phyloP scores from a whole-genome alignment of 345 rosid genomes.

The Salix arbutifolia region DNA sequence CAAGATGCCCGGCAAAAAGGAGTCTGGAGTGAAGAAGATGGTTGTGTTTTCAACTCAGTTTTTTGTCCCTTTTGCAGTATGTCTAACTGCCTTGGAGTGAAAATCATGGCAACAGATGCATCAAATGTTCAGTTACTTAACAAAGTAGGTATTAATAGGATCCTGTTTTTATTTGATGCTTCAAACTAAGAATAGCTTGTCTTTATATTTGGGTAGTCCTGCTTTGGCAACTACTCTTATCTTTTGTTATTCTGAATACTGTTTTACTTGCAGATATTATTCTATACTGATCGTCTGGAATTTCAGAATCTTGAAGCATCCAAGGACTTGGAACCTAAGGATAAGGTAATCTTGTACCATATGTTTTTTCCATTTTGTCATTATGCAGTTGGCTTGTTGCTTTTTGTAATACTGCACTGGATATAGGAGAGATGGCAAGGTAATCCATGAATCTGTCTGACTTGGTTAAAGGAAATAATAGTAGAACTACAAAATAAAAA shows the following conservation, averaged over 20 bases:
- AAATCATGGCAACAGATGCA: slow-evolving; percentile 77
- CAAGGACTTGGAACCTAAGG: slow-evolving; percentile 19
- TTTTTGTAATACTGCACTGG: no score
- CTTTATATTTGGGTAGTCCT: not conserved
- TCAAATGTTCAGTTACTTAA: slow-evolving; percentile 63
- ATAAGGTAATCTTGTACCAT: slow-evolving; percentile 28
- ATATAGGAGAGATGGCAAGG: no score
- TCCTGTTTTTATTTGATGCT: not conserved
- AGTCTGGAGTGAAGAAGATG: slow-evolving; percentile 81
- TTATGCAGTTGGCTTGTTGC: no score
- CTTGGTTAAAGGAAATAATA: no score
- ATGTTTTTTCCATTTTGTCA: no score
- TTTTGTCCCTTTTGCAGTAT: slow-evolving; percentile 73
- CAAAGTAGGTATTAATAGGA: slow-evolving; percentile 41
- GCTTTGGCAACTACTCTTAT: not conserved
- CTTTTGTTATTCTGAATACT: not conserved
- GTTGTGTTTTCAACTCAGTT: slow-evolving; percentile 73
- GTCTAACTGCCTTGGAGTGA: slow-evolving; percentile 68
- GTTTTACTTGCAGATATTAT: slow-evolving; percentile 48
- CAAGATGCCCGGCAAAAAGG: slow-evolving; percentile 42
- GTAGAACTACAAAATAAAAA: no score
- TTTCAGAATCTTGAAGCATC: slow-evolving; percentile 33
- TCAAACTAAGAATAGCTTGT: not conserved
- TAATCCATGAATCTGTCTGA: no score
- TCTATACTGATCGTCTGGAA: slow-evolving; percentile 47